Conservation (phyloP, 805 yeast species). For the Candida ipomoeae region DNA sequence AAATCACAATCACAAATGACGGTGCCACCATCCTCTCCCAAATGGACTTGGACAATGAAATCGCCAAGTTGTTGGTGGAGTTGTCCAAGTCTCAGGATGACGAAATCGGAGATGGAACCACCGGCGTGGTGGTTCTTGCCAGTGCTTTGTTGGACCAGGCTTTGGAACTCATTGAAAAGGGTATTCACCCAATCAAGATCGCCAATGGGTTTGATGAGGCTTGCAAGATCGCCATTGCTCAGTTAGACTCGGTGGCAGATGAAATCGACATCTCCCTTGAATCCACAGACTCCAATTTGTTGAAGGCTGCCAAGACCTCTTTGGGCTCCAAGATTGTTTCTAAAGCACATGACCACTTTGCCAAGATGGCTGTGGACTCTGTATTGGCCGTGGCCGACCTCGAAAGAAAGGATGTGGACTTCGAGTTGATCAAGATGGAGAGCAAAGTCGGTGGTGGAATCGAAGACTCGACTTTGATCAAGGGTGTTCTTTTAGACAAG, state of each 20-base stretch:
- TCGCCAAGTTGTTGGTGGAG: conserved; percentile 93
- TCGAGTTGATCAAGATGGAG: conserved; percentile 91
- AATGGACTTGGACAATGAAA: conserved; percentile 94
- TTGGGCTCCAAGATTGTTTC: conserved; percentile 94
- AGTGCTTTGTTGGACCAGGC: conserved; percentile 95
- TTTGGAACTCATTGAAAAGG: conserved; percentile 87
- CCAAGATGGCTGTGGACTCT: conserved; percentile 96
- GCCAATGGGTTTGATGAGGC: conserved; percentile 98
- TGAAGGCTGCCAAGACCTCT: conserved; percentile 92
- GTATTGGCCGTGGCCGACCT: conserved; percentile 89
- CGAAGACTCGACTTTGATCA: conserved; percentile 77
- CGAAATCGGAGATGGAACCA: conserved; percentile 98
- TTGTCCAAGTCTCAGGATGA: conserved; percentile 94
- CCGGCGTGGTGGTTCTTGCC: conserved; percentile 96
- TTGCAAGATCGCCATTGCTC: conserved; percentile 80
- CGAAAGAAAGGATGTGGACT: conserved; percentile 91
- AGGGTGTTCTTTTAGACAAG: conserved; percentile 91
- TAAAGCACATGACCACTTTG: conserved; percentile 88
- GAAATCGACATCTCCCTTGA: conserved; percentile 50
- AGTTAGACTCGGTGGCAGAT: conserved; percentile 73
- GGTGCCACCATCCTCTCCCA: conserved; percentile 96
- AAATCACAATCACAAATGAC: conserved; percentile 95
- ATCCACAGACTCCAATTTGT: conserved; percentile 51
- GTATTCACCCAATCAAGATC: conserved; percentile 93
- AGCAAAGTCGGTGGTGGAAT: conserved; percentile 95